Percentiles rank a stretch among this genome's conserved stretches.
These are phyloP conservation scores for Naganishia vaughanmartiniae DNA, from an alignment of 768 basidiomycete species.

Conservation along the genomic window DNA sequence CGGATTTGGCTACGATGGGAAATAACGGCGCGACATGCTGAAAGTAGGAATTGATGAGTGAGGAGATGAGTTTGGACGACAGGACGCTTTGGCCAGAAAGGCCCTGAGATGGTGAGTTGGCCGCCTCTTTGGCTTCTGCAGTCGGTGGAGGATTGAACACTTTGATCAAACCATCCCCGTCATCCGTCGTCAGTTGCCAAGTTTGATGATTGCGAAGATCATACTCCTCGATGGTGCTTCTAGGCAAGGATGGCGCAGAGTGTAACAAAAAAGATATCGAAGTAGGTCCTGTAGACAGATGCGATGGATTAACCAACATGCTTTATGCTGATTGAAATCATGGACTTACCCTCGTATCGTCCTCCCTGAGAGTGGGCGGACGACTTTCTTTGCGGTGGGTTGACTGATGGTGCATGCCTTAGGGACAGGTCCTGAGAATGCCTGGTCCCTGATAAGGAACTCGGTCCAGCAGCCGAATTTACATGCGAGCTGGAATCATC, in stretches of 20 bases:
- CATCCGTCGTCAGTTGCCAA: conserved; percentile 72
- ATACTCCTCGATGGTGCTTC: conserved; percentile 79
- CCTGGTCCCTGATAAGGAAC: conserved; percentile 1
- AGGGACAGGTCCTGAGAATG: conserved; percentile 5
- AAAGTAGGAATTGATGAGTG: conserved; percentile 88
- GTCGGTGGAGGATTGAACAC: conserved; percentile 46
- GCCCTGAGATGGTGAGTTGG: conserved; percentile 31
- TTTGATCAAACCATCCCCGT: conserved; percentile 78
- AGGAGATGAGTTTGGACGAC: conserved; percentile 49
- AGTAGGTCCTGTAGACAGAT: conserved; percentile 67
- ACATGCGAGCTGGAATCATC: background rate
- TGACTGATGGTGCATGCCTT: background rate
- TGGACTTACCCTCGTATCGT: conserved; percentile 3
- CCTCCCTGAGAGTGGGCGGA: background rate
- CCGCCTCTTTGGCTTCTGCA: conserved; percentile 17
- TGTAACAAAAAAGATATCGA: conserved; percentile 81
- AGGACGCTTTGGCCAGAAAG: conserved; percentile 34
- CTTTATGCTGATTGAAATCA: background rate
- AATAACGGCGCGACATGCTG: conserved; percentile 78
- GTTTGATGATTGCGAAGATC: conserved; percentile 83
- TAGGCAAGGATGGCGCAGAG: conserved; percentile 79
- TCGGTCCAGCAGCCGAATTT: conserved; percentile 10
- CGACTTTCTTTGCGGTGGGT: conserved; percentile 20
- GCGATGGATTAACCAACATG: background rate
- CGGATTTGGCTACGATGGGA: conserved; percentile 80